A percentile compares a stretch with the other conserved stretches of the same genome.
Conservation (phyloP, 1,284 basidiomycete species). For the Apiotrichum sp. region DNA sequence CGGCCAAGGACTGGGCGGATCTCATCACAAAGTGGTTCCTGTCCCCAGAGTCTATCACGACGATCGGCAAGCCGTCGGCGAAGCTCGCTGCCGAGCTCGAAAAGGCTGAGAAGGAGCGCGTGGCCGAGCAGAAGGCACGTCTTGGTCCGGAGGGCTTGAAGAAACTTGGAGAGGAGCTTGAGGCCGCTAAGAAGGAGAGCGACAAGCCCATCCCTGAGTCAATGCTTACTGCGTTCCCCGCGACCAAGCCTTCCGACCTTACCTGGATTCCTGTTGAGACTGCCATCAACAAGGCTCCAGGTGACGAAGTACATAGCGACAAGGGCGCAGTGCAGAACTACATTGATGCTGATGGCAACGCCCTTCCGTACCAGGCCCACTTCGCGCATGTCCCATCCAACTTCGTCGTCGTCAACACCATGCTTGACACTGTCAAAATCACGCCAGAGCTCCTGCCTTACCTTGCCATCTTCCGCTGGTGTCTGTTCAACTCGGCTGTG, state of each 20-base stretch:
- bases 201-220: constrained; percentile 74
- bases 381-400: constrained; percentile 89
- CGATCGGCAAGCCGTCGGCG: constrained; percentile 84
- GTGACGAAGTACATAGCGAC: constrained; percentile 22
- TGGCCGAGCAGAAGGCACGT: constrained; percentile 62
- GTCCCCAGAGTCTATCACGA: constrained; percentile 61
- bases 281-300: constrained; percentile 38
- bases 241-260: constrained; percentile 79
- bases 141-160: constrained; percentile 79
- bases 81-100: constrained; percentile 76
- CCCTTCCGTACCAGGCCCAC: constrained; percentile 82
- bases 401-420: constrained; percentile 76
- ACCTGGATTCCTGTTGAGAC: constrained; percentile 91
- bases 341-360: constrained; percentile 62
- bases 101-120: constrained; percentile 69
- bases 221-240: constrained; percentile 74
- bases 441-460: constrained; percentile 71
- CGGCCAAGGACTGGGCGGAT: constrained; percentile 67
- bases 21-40: constrained; percentile 69
- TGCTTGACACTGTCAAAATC: constrained; percentile 67
- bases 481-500: constrained; percentile 87
- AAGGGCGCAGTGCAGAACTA: constrained; percentile 54
- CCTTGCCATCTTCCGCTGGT: constrained; percentile 71
- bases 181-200: constrained; percentile 81
- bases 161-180: constrained; percentile 62